A percentile compares a stretch with the other conserved stretches of the same genome.
These are phyloP conservation scores for Chlorella sp. DNA, from an alignment of 139 green algal genomes.

Conservation along the genomic window DNA sequence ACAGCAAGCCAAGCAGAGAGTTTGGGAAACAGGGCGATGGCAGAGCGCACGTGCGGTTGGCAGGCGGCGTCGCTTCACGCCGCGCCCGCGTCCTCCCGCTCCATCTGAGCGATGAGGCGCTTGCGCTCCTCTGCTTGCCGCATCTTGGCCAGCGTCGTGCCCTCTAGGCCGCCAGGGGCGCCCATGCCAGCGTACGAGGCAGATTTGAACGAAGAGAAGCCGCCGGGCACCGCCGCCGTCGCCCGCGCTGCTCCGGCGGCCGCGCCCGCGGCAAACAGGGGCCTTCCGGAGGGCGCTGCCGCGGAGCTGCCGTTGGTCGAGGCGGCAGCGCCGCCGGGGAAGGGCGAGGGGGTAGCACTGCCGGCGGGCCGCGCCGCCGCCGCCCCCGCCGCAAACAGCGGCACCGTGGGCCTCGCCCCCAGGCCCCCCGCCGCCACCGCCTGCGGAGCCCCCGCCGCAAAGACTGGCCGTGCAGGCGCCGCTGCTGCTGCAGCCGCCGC, in stretches of 20 bases:
- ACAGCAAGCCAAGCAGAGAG: too few relatives aligned
- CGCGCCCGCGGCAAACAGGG: neutral
- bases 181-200: neutral
- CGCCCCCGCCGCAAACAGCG: slow-evolving; percentile 11
- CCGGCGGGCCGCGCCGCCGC: neutral
- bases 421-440: neutral
- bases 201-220: neutral
- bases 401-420: neutral
- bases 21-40: too few relatives aligned
- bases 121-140: slow-evolving; percentile 35
- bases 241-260: neutral
- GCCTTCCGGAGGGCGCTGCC: neutral
- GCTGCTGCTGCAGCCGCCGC: too few relatives aligned
- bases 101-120: slow-evolving; percentile 29
- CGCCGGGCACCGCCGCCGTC: neutral
- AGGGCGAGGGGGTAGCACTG: slow-evolving; percentile 2
- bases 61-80: too few relatives aligned
- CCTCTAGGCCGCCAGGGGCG: slow-evolving; percentile 21
- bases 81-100: too few relatives aligned
- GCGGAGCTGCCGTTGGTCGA: neutral
- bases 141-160: slow-evolving; percentile 30
- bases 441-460: too few relatives aligned
- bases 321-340: neutral
- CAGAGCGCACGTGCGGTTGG: too few relatives aligned
- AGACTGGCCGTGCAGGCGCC: too few relatives aligned